phyloP scores from a whole-genome alignment of 805 yeast species.

The Henningerozyma blattae region DNA sequence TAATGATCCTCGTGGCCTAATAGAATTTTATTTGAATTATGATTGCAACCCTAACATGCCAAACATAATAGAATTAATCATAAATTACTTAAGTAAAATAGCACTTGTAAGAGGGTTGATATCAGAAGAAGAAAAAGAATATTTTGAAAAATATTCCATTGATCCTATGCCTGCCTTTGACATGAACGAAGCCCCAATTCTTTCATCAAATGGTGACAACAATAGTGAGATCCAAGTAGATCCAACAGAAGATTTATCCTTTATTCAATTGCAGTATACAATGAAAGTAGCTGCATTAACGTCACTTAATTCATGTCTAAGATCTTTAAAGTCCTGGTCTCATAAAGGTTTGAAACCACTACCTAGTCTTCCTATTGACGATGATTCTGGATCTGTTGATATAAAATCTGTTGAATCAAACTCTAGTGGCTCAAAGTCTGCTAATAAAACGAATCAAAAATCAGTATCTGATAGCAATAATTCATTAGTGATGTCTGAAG shows the following conservation, averaged over 20 bases:
- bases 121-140: conserved; percentile 52
- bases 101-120: conserved; percentile 64
- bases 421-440: conserved; percentile 4
- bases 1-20: conserved; percentile 78
- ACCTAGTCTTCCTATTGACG: neutral
- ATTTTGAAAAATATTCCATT: conserved; percentile 38
- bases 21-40: conserved; percentile 87
- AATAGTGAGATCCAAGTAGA: conserved; percentile 33
- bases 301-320: conserved; percentile 67
- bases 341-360: conserved; percentile 41
- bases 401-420: conserved; percentile 10
- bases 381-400: conserved; percentile 2
- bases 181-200: conserved; percentile 58
- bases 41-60: conserved; percentile 81
- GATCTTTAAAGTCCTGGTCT: conserved; percentile 80
- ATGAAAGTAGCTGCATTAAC: conserved; percentile 71
- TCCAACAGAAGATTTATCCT: conserved; percentile 17
- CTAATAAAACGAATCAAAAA: conserved; percentile 4
- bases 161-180: conserved; percentile 64
- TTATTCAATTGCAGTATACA: conserved; percentile 72
- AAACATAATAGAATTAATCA: conserved; percentile 72
- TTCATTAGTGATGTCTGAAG: conserved; percentile 21
- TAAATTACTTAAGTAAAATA: conserved; percentile 57
- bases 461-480: conserved; percentile 9
- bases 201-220: conserved; percentile 57